phyloP scores from a whole-genome alignment of 495 filamentous ascomycete genomes.

The Hypoxylon perforatum region DNA sequence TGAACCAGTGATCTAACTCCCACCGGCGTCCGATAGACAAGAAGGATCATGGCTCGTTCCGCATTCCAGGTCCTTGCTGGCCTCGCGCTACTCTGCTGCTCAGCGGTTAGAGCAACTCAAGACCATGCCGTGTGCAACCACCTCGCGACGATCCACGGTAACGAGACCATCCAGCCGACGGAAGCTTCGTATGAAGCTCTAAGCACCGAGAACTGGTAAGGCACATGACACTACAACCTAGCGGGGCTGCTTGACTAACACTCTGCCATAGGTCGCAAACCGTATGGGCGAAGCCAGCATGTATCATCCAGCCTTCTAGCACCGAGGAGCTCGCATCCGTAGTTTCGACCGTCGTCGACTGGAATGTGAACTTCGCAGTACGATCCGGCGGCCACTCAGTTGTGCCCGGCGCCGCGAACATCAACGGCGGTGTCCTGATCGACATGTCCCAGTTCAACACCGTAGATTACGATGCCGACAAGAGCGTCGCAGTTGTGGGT shows the following conservation, averaged over 20 bases:
- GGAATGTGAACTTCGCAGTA: slow-evolving; percentile 56
- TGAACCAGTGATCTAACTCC: slow-evolving; percentile 20
- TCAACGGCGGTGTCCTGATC: slow-evolving; percentile 62
- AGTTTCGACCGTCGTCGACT: slow-evolving; percentile 37
- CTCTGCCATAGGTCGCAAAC: slow-evolving; percentile 41
- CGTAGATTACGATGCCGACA: slow-evolving; percentile 56
- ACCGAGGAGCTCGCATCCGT: slow-evolving; percentile 46
- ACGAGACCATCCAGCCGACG: slow-evolving; percentile 26
- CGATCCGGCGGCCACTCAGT: slow-evolving; percentile 63
- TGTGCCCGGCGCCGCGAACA: slow-evolving; percentile 60
- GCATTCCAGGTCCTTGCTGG: slow-evolving; percentile 10
- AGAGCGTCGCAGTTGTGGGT: slow-evolving; percentile 55
- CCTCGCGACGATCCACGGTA: slow-evolving; percentile 17
- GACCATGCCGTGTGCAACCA: slow-evolving; percentile 24
- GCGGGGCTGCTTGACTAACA: slow-evolving; percentile 1
- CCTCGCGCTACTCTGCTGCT: slow-evolving; percentile 15
- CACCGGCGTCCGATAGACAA: slow-evolving; percentile 7
- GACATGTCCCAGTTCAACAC: slow-evolving; percentile 58
- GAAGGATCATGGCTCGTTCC: slow-evolving; percentile 20
- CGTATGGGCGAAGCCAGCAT: slow-evolving; percentile 51
- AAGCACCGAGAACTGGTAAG: slow-evolving; percentile 39
- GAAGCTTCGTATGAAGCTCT: slow-evolving; percentile 21
- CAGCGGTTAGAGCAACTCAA: slow-evolving; percentile 15
- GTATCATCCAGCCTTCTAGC: slow-evolving; percentile 55
- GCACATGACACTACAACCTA: neutral